Evolutionary conservation across 306 rosid genomes (phyloP), one percentile per base, ranked within the genome.

Genomic region (Cajanus cajan): DNA sequence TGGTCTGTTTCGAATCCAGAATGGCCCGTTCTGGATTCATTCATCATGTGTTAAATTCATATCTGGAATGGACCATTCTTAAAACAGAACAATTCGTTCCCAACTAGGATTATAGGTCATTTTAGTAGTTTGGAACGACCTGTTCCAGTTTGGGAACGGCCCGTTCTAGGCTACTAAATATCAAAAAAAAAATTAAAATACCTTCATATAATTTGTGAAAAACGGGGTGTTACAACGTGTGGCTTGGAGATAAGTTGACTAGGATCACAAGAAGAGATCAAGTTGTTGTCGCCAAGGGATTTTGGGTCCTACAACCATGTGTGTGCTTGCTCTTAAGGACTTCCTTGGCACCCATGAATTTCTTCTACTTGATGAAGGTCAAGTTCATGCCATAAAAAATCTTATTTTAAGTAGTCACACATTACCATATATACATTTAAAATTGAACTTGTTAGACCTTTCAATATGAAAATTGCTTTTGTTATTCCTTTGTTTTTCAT

Each of bases 261-360:
- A 97, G 98, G n/a, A 83, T 96, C 44, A 89, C 89, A 0, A 98
- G 99, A 87, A 83, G 89, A 80, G 99, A 91, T 68, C 99, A 96
- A 84, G 99, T 84, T 58, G 99, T 98, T 22, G 94, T 98, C 31
- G 99, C 99, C 77, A 96, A 93, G 98, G 99, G 25, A 91, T 96
- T 70, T 84, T 91, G 48, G 99, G 99, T 73, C 99, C 99, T 7
- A 84, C 98, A 85, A 96, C 99, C 24, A 96, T 98, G 1, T 96
- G 93, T 82, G 99, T 96, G 52, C 81, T 96, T 76, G 96, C 99
- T 73, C 59, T 96, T 55, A 96, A 91, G 73, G 99, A 71, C 78
- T 82, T 74, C 76, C 96, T 97, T 2, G 99, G 99, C 54, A 93
- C 99, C 18, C 99, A 96, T 43, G 99, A 96, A 82, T 96, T 96